A percentile compares a stretch with the other conserved stretches of the same genome.
Conservation (phyloP, 2,329 filamentous ascomycete species). For the Epichloe elymi region DNA sequence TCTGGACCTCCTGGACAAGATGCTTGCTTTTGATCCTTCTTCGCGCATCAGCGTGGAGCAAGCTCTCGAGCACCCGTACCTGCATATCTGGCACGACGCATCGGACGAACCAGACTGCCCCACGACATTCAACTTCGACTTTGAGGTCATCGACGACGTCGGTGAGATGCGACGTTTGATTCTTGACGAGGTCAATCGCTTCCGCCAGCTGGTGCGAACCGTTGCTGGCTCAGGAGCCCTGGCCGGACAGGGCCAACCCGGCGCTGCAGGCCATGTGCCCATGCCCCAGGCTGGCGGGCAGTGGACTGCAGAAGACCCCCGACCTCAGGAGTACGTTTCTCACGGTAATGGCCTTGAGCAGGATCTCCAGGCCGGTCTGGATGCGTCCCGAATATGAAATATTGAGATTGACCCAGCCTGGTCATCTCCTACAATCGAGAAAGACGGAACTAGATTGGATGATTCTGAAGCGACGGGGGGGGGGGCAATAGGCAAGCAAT, state of each 20-base stretch:
- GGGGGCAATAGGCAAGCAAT: background rate
- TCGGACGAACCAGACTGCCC: constrained; percentile 92
- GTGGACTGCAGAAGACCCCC: constrained; percentile 47
- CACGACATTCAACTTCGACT: constrained; percentile 93
- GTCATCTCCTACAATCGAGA: too few species aligned
- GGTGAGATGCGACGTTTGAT: constrained; percentile 95
- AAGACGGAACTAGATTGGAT: background rate
- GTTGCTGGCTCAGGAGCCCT: constrained; percentile 26
- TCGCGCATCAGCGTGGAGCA: constrained; percentile 89
- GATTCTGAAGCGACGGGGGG: too few species aligned
- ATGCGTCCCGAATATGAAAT: constrained; percentile 15
- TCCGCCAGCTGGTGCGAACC: constrained; percentile 53
- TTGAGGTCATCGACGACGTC: constrained; percentile 94
- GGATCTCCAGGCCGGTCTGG: constrained; percentile 39
- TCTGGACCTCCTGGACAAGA: constrained; percentile 86
- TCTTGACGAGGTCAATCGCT: constrained; percentile 79
- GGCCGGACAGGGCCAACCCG: constrained; percentile 23
- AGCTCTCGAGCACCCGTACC: constrained; percentile 89
- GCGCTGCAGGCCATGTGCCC: constrained; percentile 32
- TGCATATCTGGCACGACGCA: constrained; percentile 96
- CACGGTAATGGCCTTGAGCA: constrained; percentile 41
- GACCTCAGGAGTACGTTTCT: constrained; percentile 43
- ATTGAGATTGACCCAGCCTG: too few species aligned
- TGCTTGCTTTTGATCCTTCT: constrained; percentile 94
- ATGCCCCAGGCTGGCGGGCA: constrained; percentile 37